Base-by-base conservation (phyloP, 805 yeast genomes). In the Dipodascus geniculatus region DNA sequence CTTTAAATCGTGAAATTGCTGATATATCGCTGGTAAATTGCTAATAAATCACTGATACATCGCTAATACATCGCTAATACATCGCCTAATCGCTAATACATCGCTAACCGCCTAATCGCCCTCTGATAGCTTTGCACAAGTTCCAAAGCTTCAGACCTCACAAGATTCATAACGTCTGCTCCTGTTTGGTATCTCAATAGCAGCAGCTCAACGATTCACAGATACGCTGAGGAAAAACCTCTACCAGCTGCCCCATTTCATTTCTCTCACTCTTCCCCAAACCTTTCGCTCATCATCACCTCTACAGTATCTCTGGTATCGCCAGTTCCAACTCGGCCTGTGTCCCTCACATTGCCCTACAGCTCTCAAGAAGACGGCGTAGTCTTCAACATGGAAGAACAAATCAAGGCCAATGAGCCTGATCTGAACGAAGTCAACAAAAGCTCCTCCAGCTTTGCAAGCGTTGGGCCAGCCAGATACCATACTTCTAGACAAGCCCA, bases 221-320 rank as follows among this genome's bases (percentile, higher is more conserved):
- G 8, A 38, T 38, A 38, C 14, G 14, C 11, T 6, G 44, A 16
- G 6, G 44, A 38, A 6, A 38, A 14, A 17, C 44, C 44, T n/a
- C 20, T 38, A 4, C 44, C 44, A 11, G 20, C 17, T 6, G 44
- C 44, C 20, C 44, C 44, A 38, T n/a, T n/a, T 38, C 20, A 14
- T n/a, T 38, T 16, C 14, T 9, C 14, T 28, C 8, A 28, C 14
- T 28, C 44, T 11, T 38, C 44, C 44, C 44, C 44, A n/a, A 17
- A 17, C 6, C 6, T 22, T 20, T 22, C 23, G 9, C 83, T 82
- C 28, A 56, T 55, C 33, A 55, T 59, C 23, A 56, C 60, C 11
- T 49, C 52, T 33, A 53, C 58, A 31, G 51, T 51, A 38, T 50
- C 53, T 1, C 60, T 57, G n/a, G 51, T 49, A 9, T 53, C 44